Evolutionary conservation across 306 rosid species (phyloP), one percentile per base, ranked within the genome.

Genomic region (Vigna trinervia): DNA sequence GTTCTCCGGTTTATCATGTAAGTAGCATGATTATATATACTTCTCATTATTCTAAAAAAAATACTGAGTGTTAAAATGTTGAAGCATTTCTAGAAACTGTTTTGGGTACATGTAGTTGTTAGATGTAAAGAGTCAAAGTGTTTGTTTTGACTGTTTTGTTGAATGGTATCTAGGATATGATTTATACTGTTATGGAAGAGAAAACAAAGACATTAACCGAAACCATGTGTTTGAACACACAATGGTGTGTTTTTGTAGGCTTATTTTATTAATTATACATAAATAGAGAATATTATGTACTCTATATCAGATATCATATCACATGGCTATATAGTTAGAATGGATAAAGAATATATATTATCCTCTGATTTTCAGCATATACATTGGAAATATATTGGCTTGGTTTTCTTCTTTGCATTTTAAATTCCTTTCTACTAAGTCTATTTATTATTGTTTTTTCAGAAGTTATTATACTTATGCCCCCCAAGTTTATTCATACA

Each of bases 1-100:
- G 93, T 81, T 76, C 87, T 64, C 96, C 97, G 0, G 66, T 93
- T 47, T 93, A 88, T 88, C 99, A 92, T 85, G 99, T 96, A 87
- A 86, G 99, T 91, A 74, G 56, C 59, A 14, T 60, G 58, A 51
- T 75, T 70, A 64, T 51, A 30, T 72, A 17, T 68, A 17, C 68
- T 69, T 59, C 67, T 73, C 52, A 20, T 60, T 64, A 8, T 65
- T 48, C 9, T 77, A 58, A 72, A 69, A 22, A 72, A 52, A 71
- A 82, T 77, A 28, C 11, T 14, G 53, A 60, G 65, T 73, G 46
- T 45, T 83, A 72, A 63, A 75, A 41, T 50, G 75, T 81, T 76
- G 78, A 82, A 32, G 72, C 52, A 48, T 65, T 54, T 71, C 4
- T 50, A 39, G 81, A 23, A 67, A 74, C 38, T 68, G 69, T 68